phyloP scores from a whole-genome alignment of 345 rosid species.

The Lepidium didymum region DNA sequence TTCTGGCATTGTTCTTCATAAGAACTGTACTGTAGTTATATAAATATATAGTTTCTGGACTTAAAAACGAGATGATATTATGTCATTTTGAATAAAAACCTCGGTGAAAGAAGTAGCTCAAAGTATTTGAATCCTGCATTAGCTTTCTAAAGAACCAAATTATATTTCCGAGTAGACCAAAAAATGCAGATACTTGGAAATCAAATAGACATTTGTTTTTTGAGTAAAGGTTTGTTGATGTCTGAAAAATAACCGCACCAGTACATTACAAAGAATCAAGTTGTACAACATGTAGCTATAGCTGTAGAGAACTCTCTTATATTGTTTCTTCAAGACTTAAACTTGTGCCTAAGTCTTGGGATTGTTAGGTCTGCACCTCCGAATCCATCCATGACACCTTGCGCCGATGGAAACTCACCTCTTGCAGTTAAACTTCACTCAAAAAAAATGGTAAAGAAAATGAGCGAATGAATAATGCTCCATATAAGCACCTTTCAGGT shows the following conservation, averaged over 20 bases:
- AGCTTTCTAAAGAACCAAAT: background rate
- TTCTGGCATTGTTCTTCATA: background rate
- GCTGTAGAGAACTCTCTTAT: background rate
- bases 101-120: background rate
- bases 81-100: background rate
- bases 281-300: slow-evolving; percentile 1
- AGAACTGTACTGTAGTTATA: background rate
- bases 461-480: background rate
- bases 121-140: background rate
- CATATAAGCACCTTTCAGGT: background rate
- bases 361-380: slow-evolving; percentile 84
- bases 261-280: slow-evolving; percentile 12
- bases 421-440: slow-evolving; percentile 59
- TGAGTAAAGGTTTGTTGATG: background rate
- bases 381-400: slow-evolving; percentile 82
- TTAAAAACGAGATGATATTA: background rate
- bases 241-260: slow-evolving; percentile 7
- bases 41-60: background rate
- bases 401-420: slow-evolving; percentile 81
- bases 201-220: background rate
- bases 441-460: background rate
- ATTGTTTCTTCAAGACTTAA: slow-evolving; percentile 32
- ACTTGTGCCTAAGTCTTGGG: slow-evolving; percentile 41
- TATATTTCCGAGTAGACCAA: background rate
- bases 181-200: background rate